phyloP scores from a whole-genome alignment of 805 yeast genomes.

The Candida michaelii region DNA sequence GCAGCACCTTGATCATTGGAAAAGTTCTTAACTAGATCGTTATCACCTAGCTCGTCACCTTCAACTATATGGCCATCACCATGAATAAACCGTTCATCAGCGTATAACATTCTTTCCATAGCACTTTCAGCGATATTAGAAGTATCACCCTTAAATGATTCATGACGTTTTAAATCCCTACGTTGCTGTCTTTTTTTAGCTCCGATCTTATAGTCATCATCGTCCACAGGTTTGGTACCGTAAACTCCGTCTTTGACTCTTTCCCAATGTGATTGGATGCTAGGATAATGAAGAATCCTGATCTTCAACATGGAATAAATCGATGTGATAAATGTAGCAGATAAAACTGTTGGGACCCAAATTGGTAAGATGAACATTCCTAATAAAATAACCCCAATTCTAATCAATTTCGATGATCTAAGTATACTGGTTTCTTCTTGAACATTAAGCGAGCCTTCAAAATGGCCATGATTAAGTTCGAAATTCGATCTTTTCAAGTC shows the following conservation, averaged over 20 bases:
- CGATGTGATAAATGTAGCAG: conserved; percentile 34
- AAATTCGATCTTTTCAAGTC: conserved; percentile 41
- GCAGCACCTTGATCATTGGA: neutral
- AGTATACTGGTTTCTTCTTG: conserved; percentile 41
- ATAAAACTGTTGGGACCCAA: conserved; percentile 50
- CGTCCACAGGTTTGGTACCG: conserved; percentile 28
- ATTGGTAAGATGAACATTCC: conserved; percentile 39
- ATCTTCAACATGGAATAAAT: conserved; percentile 41
- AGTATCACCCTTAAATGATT: conserved; percentile 42
- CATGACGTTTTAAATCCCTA: conserved; percentile 25
- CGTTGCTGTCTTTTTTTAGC: conserved; percentile 28
- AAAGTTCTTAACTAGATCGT: conserved; percentile 8
- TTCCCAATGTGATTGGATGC: conserved; percentile 32
- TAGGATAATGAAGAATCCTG: conserved; percentile 24
- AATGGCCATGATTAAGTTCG: conserved; percentile 11
- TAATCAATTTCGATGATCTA: conserved; percentile 27
- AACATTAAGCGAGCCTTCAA: conserved; percentile 14
- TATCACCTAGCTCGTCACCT: conserved; percentile 15
- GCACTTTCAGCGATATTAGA: conserved; percentile 36
- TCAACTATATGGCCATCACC: conserved; percentile 12
- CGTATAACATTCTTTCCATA: conserved; percentile 38
- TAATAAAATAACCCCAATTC: conserved; percentile 22
- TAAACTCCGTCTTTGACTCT: conserved; percentile 33
- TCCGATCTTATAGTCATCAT: conserved; percentile 33
- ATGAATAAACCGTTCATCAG: conserved; percentile 29